A percentile compares a stretch with the other conserved stretches of the same genome.
Conservation (phyloP, 768 basidiomycete genomes). For the Auricularia cornea region DNA sequence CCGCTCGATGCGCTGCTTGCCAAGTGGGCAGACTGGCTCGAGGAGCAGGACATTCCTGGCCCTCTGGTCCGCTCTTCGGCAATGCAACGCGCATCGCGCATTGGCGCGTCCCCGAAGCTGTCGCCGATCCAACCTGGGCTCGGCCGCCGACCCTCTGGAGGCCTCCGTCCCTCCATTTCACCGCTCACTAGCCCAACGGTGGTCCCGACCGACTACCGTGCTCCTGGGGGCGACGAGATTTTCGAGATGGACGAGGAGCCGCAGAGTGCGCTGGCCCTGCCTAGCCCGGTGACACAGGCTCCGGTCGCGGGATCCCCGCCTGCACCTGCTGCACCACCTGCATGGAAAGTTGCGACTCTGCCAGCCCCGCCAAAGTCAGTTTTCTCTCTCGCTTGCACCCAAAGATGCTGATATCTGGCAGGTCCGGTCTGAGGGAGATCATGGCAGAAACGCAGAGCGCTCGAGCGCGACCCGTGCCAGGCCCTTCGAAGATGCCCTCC, state of each 20-base stretch:
- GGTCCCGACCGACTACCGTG: constrained; percentile 5
- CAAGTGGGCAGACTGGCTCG: constrained; percentile 65
- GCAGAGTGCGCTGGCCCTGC: constrained; percentile 11
- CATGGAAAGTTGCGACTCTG: constrained; percentile 23
- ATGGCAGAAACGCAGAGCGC: constrained; percentile 66
- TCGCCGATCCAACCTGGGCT: constrained; percentile 17
- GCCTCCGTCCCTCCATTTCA: not conserved
- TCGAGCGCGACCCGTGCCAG: not conserved
- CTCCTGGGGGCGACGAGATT: constrained; percentile 50
- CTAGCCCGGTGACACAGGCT: constrained; percentile 12
- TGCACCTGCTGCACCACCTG: constrained; percentile 14
- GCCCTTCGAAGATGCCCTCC: not conserved
- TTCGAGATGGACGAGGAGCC: constrained; percentile 80
- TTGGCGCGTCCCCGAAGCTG: constrained; percentile 22
- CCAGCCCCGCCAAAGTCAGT: constrained; percentile 43
- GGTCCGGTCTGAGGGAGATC: constrained; percentile 75
- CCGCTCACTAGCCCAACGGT: constrained; percentile 8
- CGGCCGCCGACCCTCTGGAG: not conserved
- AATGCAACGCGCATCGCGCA: constrained; percentile 7
- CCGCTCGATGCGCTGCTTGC: constrained; percentile 48
- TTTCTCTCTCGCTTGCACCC: constrained; percentile 9
- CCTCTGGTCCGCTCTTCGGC: constrained; percentile 32
- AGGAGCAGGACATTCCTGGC: constrained; percentile 55
- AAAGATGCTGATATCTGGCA: constrained; percentile 21
- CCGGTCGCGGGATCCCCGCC: constrained; percentile 12